Evolutionary conservation across 345 rosid genomes (phyloP).

Genomic region (Ceriops decandra): DNA sequence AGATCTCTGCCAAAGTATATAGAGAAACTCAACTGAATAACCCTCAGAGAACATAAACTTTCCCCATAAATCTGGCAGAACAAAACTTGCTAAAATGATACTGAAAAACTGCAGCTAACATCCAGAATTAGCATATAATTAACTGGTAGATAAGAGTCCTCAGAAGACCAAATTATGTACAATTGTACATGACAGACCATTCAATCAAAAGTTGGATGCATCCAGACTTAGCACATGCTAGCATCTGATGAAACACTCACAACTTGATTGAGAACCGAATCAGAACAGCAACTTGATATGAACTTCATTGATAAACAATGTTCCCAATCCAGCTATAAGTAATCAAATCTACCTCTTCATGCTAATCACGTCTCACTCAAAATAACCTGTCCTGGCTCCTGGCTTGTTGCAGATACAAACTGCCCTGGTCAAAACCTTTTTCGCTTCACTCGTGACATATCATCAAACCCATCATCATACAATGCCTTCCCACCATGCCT

Average conservation of each 20-base stretch:
- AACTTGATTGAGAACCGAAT: constrained; percentile 8
- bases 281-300: constrained; percentile 1
- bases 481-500: constrained; percentile 48
- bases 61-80: constrained; percentile 22
- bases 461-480: constrained; percentile 53
- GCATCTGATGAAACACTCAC: constrained; percentile 3
- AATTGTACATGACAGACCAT: constrained; percentile 19
- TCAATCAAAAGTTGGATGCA: constrained; percentile 14
- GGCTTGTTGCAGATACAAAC: constrained; percentile 20
- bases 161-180: constrained; percentile 24
- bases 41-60: constrained; percentile 10
- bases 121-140: constrained; percentile 17
- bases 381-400: constrained; percentile 17
- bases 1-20: constrained; percentile 12
- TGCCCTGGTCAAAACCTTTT: constrained; percentile 46
- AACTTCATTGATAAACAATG: not conserved
- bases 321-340: constrained; percentile 3
- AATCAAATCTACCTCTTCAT: constrained; percentile 9
- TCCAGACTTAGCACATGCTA: constrained; percentile 11
- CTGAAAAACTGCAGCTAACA: constrained; percentile 21
- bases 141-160: constrained; percentile 13
- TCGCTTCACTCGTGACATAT: constrained; percentile 46
- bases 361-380: not conserved
- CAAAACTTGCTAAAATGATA: constrained; percentile 24
- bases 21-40: constrained; percentile 11